Base-by-base conservation (phyloP, 2,329 filamentous ascomycete genomes). In the Aspergillus sp. region DNA sequence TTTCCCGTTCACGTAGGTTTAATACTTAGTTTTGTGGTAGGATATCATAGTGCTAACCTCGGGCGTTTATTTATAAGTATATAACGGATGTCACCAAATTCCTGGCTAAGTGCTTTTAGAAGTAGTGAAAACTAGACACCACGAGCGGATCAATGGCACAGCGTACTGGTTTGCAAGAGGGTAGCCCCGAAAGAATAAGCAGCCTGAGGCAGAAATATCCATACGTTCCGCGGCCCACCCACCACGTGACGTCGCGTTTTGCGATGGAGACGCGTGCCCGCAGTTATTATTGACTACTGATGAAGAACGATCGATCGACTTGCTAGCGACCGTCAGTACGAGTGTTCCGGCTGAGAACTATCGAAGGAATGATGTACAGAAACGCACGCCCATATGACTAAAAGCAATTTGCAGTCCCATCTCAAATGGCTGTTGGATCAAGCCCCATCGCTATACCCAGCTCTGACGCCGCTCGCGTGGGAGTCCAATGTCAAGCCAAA, bases 391-490 rank as follows among this genome's bases (percentile, higher is more conserved):
- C 72, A 70, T 74, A 81, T 81, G 79, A 80, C 79, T 70, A 79
- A 73, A 66, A 74, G 78, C 69, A 81, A 81, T 64, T 62, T 81
- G 53, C 66, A 68, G 52, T 64, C 69, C 64, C 77, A 79, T 68
- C 72, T 81, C 57, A 69, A 73, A 70, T 80, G 79, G 79, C 75
- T 81, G 57, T 62, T 80, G 62, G 71, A 70, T 57, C 74, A 71
- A 70, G 72, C 71, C 65, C 71, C 68, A 47, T 69, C 70, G 37
- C 63, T 71, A 11, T 71, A 72, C 52, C 67, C 68, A 27, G 68
- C 69, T 41, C 61, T 75, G 56, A 66, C 68, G 39, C 60, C 67
- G 27, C 65, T 67, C 60, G 68, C 67, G 58, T 65, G 62, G 63
- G 63, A 64, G 48, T 64, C 58, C 55, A 61, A 62, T 54, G 61